These are phyloP conservation scores for Clarkia xantiana DNA, from an alignment of 345 rosid genomes.

Conservation along the genomic window DNA sequence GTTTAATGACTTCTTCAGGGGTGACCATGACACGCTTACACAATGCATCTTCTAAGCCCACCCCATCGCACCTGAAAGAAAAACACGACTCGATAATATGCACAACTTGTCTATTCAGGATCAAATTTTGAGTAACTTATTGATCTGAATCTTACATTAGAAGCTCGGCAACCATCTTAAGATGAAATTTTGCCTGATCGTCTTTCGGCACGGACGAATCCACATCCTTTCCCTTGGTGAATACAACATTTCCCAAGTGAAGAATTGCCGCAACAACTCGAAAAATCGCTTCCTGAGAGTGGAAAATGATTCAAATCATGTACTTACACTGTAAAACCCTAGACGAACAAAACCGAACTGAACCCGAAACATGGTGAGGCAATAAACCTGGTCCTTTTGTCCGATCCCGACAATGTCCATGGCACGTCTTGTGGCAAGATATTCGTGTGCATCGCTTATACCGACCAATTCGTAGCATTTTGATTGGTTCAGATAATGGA, in stretches of 20 bases:
- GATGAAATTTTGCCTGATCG: constrained; percentile 65
- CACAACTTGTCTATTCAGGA: too few species aligned
- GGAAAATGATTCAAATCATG: neutral
- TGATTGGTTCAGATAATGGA: constrained; percentile 89
- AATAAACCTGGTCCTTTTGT: constrained; percentile 62
- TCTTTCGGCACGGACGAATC: constrained; percentile 86
- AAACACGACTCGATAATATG: neutral
- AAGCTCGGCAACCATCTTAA: constrained; percentile 65
- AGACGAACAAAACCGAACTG: too few species aligned
- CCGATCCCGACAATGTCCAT: constrained; percentile 95
- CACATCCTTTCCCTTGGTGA: constrained; percentile 65
- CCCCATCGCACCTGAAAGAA: constrained; percentile 54
- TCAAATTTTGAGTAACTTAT: neutral
- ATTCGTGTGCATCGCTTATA: constrained; percentile 78
- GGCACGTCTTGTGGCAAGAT: constrained; percentile 82
- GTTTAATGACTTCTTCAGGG: constrained; percentile 89
- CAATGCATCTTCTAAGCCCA: constrained; percentile 77
- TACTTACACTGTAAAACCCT: too few species aligned
- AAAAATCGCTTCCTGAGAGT: constrained; percentile 76
- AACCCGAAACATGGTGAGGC: too few species aligned
- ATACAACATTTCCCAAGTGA: constrained; percentile 69
- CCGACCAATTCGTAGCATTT: constrained; percentile 74
- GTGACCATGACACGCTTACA: constrained; percentile 96
- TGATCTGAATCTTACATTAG: constrained; percentile 35
- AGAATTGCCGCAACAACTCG: constrained; percentile 88